A percentile compares a stretch with the other conserved stretches of the same genome.
phyloP scores from a whole-genome alignment of 352 stramenopile species.

The Aphanomyces euteiches region DNA sequence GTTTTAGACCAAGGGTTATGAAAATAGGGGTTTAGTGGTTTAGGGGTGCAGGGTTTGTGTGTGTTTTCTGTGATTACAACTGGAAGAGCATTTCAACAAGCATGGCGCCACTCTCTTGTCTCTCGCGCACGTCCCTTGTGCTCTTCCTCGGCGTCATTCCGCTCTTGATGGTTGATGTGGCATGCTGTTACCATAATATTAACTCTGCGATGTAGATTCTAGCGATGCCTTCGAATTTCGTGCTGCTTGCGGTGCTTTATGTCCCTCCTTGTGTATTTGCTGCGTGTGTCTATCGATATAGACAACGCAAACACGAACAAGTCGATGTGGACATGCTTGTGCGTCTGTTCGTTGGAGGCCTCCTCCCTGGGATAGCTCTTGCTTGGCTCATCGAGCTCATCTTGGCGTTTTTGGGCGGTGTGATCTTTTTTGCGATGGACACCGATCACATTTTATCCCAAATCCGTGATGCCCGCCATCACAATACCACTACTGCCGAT shows the following conservation, averaged over 20 bases:
- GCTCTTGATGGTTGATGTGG: not conserved
- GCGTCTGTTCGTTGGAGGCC: slow-evolving; percentile 51
- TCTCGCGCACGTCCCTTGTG: not conserved
- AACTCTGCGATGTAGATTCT: not conserved
- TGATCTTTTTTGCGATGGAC: slow-evolving; percentile 62
- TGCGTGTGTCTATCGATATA: not conserved
- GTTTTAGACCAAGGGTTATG: too few relatives aligned
- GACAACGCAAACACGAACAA: not conserved
- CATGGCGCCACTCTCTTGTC: slow-evolving; percentile 10
- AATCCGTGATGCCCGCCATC: slow-evolving; percentile 33
- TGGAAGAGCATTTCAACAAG: too few relatives aligned
- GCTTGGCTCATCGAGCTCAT: slow-evolving; percentile 42
- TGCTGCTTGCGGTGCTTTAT: slow-evolving; percentile 19
- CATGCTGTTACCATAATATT: not conserved
- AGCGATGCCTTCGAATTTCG: not conserved
- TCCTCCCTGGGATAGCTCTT: slow-evolving; percentile 43
- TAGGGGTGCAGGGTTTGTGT: too few relatives aligned
- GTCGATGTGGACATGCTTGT: slow-evolving; percentile 34
- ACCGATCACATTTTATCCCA: slow-evolving; percentile 42
- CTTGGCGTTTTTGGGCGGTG: slow-evolving; percentile 41
- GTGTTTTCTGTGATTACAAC: too few relatives aligned
- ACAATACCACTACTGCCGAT: slow-evolving; percentile 31
- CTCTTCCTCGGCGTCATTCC: not conserved
- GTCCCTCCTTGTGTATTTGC: not conserved
- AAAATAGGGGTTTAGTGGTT: too few relatives aligned